Evolutionary conservation across 768 basidiomycete genomes (phyloP).

Genomic region (Trichaptum fuscoviolaceum): DNA sequence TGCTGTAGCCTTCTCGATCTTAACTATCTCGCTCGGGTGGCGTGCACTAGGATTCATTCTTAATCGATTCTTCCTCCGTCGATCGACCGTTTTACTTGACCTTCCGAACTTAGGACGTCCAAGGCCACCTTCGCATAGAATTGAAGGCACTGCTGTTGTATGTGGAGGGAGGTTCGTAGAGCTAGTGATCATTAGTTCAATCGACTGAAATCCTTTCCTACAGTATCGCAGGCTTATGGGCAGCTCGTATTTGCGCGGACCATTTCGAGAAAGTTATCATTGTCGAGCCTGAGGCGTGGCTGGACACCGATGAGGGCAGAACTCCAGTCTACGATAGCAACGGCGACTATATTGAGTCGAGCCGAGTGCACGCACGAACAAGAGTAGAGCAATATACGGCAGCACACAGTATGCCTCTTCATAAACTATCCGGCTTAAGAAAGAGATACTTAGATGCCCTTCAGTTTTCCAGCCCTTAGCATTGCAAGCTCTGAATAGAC

Average conservation of each 20-base stretch:
- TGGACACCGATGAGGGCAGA: conserved; percentile 18
- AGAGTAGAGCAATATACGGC: conserved; percentile 25
- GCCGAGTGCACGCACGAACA: conserved; percentile 13
- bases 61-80: neutral
- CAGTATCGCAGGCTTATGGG: conserved; percentile 27
- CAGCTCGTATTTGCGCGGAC: conserved; percentile 27
- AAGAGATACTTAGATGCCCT: neutral
- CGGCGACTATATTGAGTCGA: conserved; percentile 13
- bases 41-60: neutral
- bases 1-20: no score
- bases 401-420: conserved; percentile 13
- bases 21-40: neutral
- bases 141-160: neutral
- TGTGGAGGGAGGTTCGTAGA: neutral
- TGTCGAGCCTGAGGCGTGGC: conserved; percentile 27
- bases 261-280: conserved; percentile 29
- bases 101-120: neutral
- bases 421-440: no score
- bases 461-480: conserved; percentile 15
- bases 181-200: neutral
- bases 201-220: no score
- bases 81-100: neutral
- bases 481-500: conserved; percentile 11
- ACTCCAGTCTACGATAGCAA: neutral
- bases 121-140: neutral